A percentile compares a stretch with the other conserved stretches of the same genome.
Evolutionary conservation across 768 basidiomycete genomes (phyloP).

Genomic region (Boletellus sp.): DNA sequence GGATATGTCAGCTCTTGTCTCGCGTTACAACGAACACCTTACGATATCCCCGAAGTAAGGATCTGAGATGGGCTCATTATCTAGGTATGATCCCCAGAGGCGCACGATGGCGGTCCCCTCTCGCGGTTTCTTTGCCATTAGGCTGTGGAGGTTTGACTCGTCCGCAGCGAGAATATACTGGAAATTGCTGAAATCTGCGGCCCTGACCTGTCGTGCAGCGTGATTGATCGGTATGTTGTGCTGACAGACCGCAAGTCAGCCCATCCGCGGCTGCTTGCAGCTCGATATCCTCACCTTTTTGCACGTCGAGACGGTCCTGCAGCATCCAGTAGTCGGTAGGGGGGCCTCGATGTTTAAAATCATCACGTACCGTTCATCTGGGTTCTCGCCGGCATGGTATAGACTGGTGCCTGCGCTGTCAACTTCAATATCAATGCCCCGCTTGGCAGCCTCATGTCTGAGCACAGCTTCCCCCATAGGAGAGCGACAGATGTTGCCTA

Average conservation of each 20-base stretch:
- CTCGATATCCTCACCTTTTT: conserved; percentile 46
- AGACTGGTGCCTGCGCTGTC: conserved; percentile 84
- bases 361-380: conserved; percentile 65
- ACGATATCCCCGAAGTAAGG: conserved; percentile 79
- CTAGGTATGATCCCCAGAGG: conserved; percentile 80
- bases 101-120: conserved; percentile 60
- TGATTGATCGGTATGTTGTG: conserved; percentile 69
- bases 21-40: conserved; percentile 21
- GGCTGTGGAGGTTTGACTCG: conserved; percentile 62
- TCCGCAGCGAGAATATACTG: conserved; percentile 88
- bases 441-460: conserved; percentile 58
- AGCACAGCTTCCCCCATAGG: conserved; percentile 93
- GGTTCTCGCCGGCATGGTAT: conserved; percentile 81
- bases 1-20: conserved; percentile 2
- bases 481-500: conserved; percentile 86
- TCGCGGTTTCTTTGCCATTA: conserved; percentile 50
- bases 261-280: neutral
- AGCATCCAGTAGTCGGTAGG: neutral
- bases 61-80: conserved; percentile 69
- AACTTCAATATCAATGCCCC: conserved; percentile 63
- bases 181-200: conserved; percentile 70
- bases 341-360: neutral
- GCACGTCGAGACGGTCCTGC: conserved; percentile 68
- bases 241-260: conserved; percentile 38
- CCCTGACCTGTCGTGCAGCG: conserved; percentile 57